Evolutionary conservation across 169 alveolate genomes (phyloP), one percentile per base, ranked within the genome.

Genomic region (Plasmodium gonderi): DNA sequence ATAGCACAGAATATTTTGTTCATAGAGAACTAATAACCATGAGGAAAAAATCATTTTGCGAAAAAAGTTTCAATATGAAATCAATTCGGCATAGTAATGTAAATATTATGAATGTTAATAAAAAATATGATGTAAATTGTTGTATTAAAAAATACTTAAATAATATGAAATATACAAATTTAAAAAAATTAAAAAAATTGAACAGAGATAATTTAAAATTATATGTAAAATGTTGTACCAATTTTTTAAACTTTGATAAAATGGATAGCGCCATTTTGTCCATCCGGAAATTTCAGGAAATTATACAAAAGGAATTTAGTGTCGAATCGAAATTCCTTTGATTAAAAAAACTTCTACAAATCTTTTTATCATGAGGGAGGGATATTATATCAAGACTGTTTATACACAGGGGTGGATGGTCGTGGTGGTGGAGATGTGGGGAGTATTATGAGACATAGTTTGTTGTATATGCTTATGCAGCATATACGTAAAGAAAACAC

Each of bases 101-200:
- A 60, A 87, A 26, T 20, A 14, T 51, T n/a, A 54, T 8, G 8
- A n/a, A 54, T 87, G 69, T 33, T 51, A 54, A 75, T 74, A 75
- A 87, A 54, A 64, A 44, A 7, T 74, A 60, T 75, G 74, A 87
- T 75, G 89, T 87, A 0, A 87, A 54, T 64, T 87, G 12, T 75
- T 87, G 93, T 29, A 75, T 87, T 17, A 87, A 44, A 26, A 87
- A 74, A 45, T 87, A 87, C 68, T 65, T 87, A 40, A 31, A 64
- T 87, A 76, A 75, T 51, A 87, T 87, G 93, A 76, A 33, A 42
- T 54, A 85, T 45, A 76, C 78, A 17, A 85, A 85, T 42, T 85
- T 85, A 49, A 85, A 85, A 85, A 85, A 74, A 54, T 85, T 75
- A 17, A 85, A 85, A 74, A 85, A 74, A 74, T 33, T 85, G 31